phyloP scores from a whole-genome alignment of 2,329 filamentous ascomycete species.

The Curvularia spicifera region DNA sequence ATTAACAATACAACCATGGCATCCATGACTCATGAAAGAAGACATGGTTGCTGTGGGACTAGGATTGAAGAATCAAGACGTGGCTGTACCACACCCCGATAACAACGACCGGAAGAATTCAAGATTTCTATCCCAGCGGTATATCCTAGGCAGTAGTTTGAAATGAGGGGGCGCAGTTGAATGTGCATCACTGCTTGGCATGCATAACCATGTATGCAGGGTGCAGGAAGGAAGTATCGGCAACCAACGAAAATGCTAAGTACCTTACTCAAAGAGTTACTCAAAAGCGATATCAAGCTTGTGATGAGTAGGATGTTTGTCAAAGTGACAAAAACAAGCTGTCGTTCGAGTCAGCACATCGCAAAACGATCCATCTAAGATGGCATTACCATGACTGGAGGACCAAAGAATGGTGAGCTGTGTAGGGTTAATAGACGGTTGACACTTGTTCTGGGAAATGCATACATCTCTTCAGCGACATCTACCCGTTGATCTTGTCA shows the following conservation, averaged over 20 bases:
- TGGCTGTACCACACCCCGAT: slow-evolving; percentile 13
- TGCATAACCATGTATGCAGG: slow-evolving; percentile 25
- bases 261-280: slow-evolving; percentile 72
- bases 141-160: slow-evolving; percentile 12
- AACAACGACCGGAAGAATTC: slow-evolving; percentile 6
- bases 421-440: slow-evolving; percentile 20
- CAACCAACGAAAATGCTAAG: slow-evolving; percentile 36
- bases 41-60: slow-evolving; percentile 3
- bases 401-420: slow-evolving; percentile 59
- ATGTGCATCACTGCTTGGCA: slow-evolving; percentile 24
- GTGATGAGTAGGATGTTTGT: slow-evolving; percentile 81
- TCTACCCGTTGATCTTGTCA: slow-evolving; percentile 45
- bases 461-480: slow-evolving; percentile 55
- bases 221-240: slow-evolving; percentile 15
- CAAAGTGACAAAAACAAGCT: slow-evolving; percentile 76
- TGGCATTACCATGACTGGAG: slow-evolving; percentile 57
- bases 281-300: slow-evolving; percentile 77
- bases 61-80: slow-evolving; percentile 3
- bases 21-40: slow-evolving; percentile 1
- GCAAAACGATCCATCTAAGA: slow-evolving; percentile 15
- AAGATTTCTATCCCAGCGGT: slow-evolving; percentile 1
- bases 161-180: slow-evolving; percentile 30
- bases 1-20: neutral
- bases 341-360: slow-evolving; percentile 34
- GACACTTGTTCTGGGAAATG: neutral